Percentiles rank a stretch among this genome's conserved stretches.
Conservation (phyloP, 352 stramenopile species). For the Globisporangium cylindrosporum region DNA sequence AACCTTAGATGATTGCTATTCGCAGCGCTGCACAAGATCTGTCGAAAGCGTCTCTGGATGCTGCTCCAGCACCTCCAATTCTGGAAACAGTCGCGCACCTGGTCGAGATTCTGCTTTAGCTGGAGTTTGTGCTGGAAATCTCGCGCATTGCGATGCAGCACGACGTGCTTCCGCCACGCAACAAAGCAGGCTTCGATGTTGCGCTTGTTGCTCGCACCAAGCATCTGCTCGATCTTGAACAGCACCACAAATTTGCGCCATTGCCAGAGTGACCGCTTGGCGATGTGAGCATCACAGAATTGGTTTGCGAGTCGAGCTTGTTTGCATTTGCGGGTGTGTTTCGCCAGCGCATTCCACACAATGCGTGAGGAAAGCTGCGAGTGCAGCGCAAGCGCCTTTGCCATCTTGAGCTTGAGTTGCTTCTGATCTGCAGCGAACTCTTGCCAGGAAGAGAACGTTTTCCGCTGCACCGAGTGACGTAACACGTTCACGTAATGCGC, state of each 20-base stretch:
- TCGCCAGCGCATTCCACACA: slow-evolving; percentile 33
- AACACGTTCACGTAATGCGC: slow-evolving; percentile 32
- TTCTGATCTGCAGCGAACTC: slow-evolving; percentile 23
- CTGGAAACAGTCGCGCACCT: slow-evolving; percentile 21
- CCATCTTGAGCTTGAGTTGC: slow-evolving; percentile 22
- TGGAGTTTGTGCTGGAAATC: slow-evolving; percentile 19
- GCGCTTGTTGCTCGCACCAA: slow-evolving; percentile 28
- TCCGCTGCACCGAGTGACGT: slow-evolving; percentile 33
- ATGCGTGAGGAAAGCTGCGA: slow-evolving; percentile 26
- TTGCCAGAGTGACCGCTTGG: slow-evolving; percentile 14
- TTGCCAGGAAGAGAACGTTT: slow-evolving; percentile 36
- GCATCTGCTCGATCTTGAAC: slow-evolving; percentile 50
- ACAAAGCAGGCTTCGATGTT: slow-evolving; percentile 30
- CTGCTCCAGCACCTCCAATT: slow-evolving; percentile 36
- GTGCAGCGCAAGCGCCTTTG: slow-evolving; percentile 24
- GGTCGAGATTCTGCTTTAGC: slow-evolving; percentile 9
- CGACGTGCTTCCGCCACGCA: slow-evolving; percentile 37
- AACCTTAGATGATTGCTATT: slow-evolving; percentile 36
- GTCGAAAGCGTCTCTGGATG: slow-evolving; percentile 27
- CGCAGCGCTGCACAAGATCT: slow-evolving; percentile 36
- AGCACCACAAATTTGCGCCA: slow-evolving; percentile 50
- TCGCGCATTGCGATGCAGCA: slow-evolving; percentile 21
- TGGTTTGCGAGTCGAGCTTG: slow-evolving; percentile 14
- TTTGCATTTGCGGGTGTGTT: slow-evolving; percentile 17
- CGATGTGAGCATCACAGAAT: slow-evolving; percentile 15